A percentile compares a stretch with the other conserved stretches of the same genome.
Conservation (phyloP, 768 basidiomycete species). For the Xerocomellus dryophilus region DNA sequence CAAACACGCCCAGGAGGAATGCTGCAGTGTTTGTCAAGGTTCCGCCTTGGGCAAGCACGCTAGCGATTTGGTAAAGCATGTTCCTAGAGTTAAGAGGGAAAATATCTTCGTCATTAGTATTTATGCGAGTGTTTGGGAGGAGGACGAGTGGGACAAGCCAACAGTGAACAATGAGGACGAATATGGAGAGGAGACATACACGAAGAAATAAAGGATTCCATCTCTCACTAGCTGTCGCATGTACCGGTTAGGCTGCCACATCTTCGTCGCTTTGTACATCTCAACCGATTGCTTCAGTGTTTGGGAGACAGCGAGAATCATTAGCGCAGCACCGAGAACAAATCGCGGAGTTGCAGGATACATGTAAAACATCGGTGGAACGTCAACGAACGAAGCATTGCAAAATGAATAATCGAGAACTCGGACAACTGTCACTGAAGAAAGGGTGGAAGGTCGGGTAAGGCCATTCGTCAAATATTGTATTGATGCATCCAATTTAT, state of each 20-base stretch:
- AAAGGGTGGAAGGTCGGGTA: background rate
- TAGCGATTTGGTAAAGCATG: background rate
- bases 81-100: background rate
- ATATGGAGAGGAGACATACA: background rate
- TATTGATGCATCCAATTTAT: background rate
- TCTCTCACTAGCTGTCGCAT: slow-evolving; percentile 1
- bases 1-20: background rate
- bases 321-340: background rate
- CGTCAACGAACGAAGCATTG: background rate
- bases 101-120: no score
- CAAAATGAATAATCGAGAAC: background rate
- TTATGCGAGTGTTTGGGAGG: no score
- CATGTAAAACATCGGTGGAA: background rate
- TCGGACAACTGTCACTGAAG: background rate
- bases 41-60: background rate
- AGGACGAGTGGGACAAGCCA: no score
- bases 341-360: background rate
- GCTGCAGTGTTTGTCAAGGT: background rate
- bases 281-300: background rate
- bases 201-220: slow-evolving; percentile 9
- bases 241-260: slow-evolving; percentile 9
- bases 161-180: background rate
- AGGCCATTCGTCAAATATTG: no score
- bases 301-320: background rate
- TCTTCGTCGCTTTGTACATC: slow-evolving; percentile 3